phyloP scores from a whole-genome alignment of 2,329 filamentous ascomycete genomes.

The Ophiostoma montium region DNA sequence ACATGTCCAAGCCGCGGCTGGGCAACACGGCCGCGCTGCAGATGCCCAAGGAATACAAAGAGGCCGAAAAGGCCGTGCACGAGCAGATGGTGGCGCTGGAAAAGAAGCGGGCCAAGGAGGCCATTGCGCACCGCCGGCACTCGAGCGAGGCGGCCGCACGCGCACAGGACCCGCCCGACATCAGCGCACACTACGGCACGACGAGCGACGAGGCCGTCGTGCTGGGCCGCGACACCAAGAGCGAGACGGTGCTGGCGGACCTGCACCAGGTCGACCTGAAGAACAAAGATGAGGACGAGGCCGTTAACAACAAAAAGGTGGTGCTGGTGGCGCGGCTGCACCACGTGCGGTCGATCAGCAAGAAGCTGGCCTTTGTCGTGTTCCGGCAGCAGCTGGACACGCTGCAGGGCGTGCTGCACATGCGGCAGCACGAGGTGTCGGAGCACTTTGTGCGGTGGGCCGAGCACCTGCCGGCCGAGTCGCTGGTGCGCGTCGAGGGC shows the following conservation, averaged over 20 bases:
- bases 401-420: conserved; percentile 63
- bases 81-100: conserved; percentile 21
- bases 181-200: conserved; percentile 19
- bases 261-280: conserved; percentile 14
- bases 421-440: conserved; percentile 43
- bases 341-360: conserved; percentile 67
- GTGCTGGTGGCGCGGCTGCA: conserved; percentile 60
- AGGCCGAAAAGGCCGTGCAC: conserved; percentile 18
- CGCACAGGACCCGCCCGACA: conserved; percentile 18
- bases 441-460: conserved; percentile 76
- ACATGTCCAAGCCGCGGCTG: conserved; percentile 24
- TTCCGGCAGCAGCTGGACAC: conserved; percentile 74
- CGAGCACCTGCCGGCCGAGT: conserved; percentile 66
- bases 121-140: conserved; percentile 19
- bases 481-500: conserved; percentile 63
- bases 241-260: conserved; percentile 12
- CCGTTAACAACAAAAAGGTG: too few relatives aligned
- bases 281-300: too few relatives aligned
- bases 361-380: conserved; percentile 71
- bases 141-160: conserved; percentile 21
- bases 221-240: conserved; percentile 11
- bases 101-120: conserved; percentile 20
- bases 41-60: conserved; percentile 17
- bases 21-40: conserved; percentile 23
- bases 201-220: conserved; percentile 11